phyloP scores from a whole-genome alignment of 2,329 filamentous ascomycete genomes.

The Xylariaceae sp. region DNA sequence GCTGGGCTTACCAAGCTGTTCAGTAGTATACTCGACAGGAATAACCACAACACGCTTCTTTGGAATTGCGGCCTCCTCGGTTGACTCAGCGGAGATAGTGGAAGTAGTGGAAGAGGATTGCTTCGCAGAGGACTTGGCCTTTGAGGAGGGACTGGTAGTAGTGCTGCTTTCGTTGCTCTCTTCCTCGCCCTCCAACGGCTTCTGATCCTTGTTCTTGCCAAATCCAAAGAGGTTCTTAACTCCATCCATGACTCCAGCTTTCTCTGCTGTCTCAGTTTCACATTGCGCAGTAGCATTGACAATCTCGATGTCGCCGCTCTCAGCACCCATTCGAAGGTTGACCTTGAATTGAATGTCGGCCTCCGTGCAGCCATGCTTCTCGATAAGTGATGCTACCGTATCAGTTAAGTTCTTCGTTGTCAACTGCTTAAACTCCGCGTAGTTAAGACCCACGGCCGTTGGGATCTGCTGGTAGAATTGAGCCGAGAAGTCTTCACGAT shows the following conservation, averaged over 20 bases:
- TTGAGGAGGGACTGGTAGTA: slow-evolving; percentile 31
- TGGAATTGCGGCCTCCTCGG: slow-evolving; percentile 50
- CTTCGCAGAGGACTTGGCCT: slow-evolving; percentile 35
- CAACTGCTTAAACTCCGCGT: slow-evolving; percentile 62
- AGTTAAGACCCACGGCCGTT: slow-evolving; percentile 40
- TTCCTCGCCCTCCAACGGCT: slow-evolving; percentile 62
- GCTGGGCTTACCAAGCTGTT: slow-evolving; percentile 47
- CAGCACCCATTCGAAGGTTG: slow-evolving; percentile 64
- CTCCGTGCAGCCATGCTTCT: slow-evolving; percentile 72
- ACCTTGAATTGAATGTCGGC: slow-evolving; percentile 79
- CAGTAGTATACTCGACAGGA: slow-evolving; percentile 46
- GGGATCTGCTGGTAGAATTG: slow-evolving; percentile 72
- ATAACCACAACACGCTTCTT: slow-evolving; percentile 57
- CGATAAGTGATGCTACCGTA: slow-evolving; percentile 72
- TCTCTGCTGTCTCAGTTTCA: slow-evolving; percentile 68
- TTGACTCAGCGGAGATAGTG: slow-evolving; percentile 44
- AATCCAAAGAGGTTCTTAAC: slow-evolving; percentile 97
- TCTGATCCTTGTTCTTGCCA: slow-evolving; percentile 83
- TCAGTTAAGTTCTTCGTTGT: slow-evolving; percentile 82
- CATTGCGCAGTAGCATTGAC: slow-evolving; percentile 76
- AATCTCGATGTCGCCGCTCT: slow-evolving; percentile 78
- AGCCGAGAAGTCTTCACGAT: slow-evolving; percentile 76
- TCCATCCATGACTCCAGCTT: slow-evolving; percentile 80
- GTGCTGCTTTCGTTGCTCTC: slow-evolving; percentile 47
- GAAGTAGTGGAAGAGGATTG: slow-evolving; percentile 33